Percentiles rank a stretch among this genome's conserved stretches.
These are phyloP conservation scores for Francoa sonchifolia DNA, from an alignment of 441 rosid genomes.

Conservation along the genomic window DNA sequence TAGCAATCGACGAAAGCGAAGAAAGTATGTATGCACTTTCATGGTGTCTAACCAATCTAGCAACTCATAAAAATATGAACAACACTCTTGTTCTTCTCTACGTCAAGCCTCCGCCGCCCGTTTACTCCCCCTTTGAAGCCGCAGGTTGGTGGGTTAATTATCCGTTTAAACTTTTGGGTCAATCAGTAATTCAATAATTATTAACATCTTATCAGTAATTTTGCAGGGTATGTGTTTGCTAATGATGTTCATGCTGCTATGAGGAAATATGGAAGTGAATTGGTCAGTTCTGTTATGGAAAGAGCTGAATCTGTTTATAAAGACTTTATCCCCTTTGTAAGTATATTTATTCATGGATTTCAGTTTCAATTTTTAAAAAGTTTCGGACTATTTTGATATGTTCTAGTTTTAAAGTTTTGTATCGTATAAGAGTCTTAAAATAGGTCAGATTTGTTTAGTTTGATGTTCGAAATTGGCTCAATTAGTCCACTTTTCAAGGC, in stretches of 20 bases:
- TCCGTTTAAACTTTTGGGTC: background rate
- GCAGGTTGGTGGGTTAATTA: conserved; percentile 27
- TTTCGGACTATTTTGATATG: background rate
- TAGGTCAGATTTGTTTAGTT: too few species aligned
- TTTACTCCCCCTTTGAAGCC: conserved; percentile 49
- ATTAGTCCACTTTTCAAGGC: too few species aligned
- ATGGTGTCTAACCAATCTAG: conserved; percentile 57
- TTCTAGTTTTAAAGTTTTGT: too few species aligned
- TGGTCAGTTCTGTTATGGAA: conserved; percentile 54
- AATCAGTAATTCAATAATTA: background rate
- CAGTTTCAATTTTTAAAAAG: too few species aligned
- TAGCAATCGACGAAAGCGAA: conserved; percentile 72
- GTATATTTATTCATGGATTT: too few species aligned
- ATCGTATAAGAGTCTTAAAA: too few species aligned
- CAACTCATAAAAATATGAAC: conserved; percentile 21
- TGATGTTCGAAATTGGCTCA: too few species aligned
- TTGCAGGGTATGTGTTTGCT: conserved; percentile 39
- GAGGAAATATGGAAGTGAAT: conserved; percentile 37
- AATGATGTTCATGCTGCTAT: conserved; percentile 36
- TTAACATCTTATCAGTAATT: background rate
- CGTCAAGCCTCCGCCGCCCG: conserved; percentile 59
- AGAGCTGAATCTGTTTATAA: conserved; percentile 55
- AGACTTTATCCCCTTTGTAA: conserved; percentile 21
- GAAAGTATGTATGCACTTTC: conserved; percentile 88
- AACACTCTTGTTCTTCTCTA: conserved; percentile 53